Percentiles rank a stretch among this genome's conserved stretches.
Evolutionary conservation across 2,329 filamentous ascomycete genomes (phyloP).

Genomic region (Helicocarpus griseus): DNA sequence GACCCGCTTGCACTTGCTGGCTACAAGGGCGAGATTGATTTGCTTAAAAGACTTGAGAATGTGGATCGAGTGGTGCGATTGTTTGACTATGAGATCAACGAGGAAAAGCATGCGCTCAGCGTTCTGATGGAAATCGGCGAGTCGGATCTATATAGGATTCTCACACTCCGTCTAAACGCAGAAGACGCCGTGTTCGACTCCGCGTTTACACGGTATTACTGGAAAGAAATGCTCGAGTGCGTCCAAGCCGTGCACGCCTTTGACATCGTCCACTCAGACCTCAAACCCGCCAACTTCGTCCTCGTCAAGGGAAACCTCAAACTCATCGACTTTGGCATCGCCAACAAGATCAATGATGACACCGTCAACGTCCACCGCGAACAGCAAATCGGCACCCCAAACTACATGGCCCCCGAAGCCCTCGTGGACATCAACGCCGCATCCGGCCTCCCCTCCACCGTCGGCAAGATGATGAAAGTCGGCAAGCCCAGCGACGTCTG

Average conservation of each 20-base stretch:
- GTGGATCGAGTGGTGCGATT: conserved; percentile 86
- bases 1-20: conserved; percentile 76
- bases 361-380: conserved; percentile 97
- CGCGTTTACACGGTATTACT: conserved; percentile 92
- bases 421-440: conserved; percentile 75
- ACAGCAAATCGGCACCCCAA: conserved; percentile 88
- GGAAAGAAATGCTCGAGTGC: conserved; percentile 99
- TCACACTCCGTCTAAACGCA: conserved; percentile 61
- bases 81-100: conserved; percentile 87
- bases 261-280: conserved; percentile 91
- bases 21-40: conserved; percentile 91
- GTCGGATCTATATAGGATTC: conserved; percentile 78
- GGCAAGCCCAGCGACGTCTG: conserved; percentile 95
- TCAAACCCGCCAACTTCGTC: conserved; percentile 96
- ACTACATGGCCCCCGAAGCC: conserved; percentile 97
- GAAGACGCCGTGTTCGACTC: conserved; percentile 72
- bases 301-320: conserved; percentile 84
- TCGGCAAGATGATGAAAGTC: conserved; percentile 76
- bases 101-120: conserved; percentile 78
- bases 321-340: conserved; percentile 97
- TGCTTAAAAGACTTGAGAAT: conserved; percentile 69
- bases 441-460: conserved; percentile 37
- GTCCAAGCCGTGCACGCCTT: conserved; percentile 77
- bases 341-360: conserved; percentile 92
- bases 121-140: conserved; percentile 97